Evolutionary conservation across 345 rosid species (phyloP).

Genomic region (Populus alba): DNA sequence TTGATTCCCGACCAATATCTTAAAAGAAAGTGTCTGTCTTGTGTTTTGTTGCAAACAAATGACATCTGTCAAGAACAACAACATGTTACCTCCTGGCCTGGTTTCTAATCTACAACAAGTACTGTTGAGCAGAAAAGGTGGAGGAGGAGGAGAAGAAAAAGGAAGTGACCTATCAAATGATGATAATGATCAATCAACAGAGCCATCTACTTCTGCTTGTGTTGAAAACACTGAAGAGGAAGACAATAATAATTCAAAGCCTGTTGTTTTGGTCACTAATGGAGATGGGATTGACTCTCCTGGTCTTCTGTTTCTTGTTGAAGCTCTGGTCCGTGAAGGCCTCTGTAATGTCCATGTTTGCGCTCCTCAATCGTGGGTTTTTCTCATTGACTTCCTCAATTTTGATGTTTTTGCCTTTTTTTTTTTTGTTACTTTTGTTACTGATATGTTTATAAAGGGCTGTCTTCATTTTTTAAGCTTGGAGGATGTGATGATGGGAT

Average conservation of each 20-base stretch:
- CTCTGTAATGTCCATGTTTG: constrained; percentile 83
- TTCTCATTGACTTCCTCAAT: background rate
- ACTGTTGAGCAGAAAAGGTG: constrained; percentile 53
- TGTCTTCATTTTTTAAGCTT: background rate
- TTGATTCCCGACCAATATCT: constrained; percentile 16
- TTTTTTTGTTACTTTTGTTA: background rate
- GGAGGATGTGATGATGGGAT: background rate
- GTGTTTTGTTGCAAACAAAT: constrained; percentile 12
- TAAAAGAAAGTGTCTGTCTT: background rate
- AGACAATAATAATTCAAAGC: constrained; percentile 45
- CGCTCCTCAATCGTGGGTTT: constrained; percentile 87
- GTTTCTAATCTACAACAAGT: constrained; percentile 86
- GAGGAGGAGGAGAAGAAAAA: constrained; percentile 7
- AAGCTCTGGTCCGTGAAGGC: constrained; percentile 73
- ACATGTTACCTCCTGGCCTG: constrained; percentile 62
- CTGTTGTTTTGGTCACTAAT: constrained; percentile 77
- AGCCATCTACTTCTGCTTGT: constrained; percentile 54
- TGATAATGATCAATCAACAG: constrained; percentile 27
- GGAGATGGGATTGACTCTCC: constrained; percentile 90
- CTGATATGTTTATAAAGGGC: background rate
- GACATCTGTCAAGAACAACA: constrained; percentile 54
- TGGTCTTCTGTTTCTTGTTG: constrained; percentile 81
- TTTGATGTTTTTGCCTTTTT: background rate
- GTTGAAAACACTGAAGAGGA: constrained; percentile 36
- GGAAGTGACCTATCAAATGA: constrained; percentile 9